phyloP scores from a whole-genome alignment of 2,329 filamentous ascomycete genomes.

The Fusarium sp. region DNA sequence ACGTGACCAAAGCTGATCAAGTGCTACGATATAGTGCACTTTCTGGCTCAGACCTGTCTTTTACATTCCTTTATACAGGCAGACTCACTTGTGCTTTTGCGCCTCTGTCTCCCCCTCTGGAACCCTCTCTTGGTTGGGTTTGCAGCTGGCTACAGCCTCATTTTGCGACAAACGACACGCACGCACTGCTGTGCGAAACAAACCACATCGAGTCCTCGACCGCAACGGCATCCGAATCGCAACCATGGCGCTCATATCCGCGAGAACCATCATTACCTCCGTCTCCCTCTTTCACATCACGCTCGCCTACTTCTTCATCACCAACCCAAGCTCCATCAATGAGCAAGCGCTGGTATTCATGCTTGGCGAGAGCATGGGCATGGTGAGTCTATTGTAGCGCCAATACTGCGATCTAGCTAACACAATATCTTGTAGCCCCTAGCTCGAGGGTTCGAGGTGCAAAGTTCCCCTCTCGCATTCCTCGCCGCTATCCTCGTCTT shows the following conservation, averaged over 20 bases:
- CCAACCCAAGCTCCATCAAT: constrained; percentile 76
- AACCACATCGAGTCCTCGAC: background rate
- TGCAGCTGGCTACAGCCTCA: background rate
- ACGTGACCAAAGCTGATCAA: constrained; percentile 37
- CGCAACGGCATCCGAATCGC: constrained; percentile 5
- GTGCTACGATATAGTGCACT: constrained; percentile 2
- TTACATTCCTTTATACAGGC: background rate
- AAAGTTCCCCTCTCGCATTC: constrained; percentile 79
- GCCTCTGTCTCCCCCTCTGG: background rate
- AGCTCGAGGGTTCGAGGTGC: constrained; percentile 75
- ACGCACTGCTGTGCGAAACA: background rate
- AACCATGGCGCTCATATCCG: constrained; percentile 84
- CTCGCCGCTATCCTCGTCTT: constrained; percentile 76
- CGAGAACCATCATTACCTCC: constrained; percentile 82
- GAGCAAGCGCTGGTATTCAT: constrained; percentile 86
- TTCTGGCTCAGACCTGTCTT: background rate
- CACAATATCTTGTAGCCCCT: constrained; percentile 48
- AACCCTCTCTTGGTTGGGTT: background rate
- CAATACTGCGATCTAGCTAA: constrained; percentile 10
- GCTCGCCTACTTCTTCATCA: constrained; percentile 85
- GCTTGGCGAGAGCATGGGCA: constrained; percentile 84
- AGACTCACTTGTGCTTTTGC: background rate
- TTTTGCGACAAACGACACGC: constrained; percentile 10
- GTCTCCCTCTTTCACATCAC: constrained; percentile 88
- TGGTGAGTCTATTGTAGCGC: constrained; percentile 69